Conservation (phyloP, 2,329 filamentous ascomycete genomes). For the Neonectria hederae region DNA sequence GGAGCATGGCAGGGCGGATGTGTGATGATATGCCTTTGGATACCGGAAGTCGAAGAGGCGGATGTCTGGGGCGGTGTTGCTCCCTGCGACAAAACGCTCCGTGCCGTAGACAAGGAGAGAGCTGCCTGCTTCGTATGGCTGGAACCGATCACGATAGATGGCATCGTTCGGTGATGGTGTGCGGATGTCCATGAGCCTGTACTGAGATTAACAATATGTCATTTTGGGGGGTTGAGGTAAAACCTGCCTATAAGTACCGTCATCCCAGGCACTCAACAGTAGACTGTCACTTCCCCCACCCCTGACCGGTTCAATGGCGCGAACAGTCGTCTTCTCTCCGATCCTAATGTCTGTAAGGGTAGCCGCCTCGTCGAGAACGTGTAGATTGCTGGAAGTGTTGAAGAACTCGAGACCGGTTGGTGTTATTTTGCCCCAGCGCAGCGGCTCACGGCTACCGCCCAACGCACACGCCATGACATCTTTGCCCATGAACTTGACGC, state of each 20-base stretch:
- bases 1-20: slow-evolving; percentile 58
- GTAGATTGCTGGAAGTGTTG: slow-evolving; percentile 46
- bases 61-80: slow-evolving; percentile 53
- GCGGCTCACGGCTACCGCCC: slow-evolving; percentile 52
- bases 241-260: slow-evolving; percentile 57
- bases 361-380: slow-evolving; percentile 27
- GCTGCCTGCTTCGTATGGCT: slow-evolving; percentile 56
- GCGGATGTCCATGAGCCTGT: slow-evolving; percentile 59
- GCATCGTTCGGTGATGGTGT: slow-evolving; percentile 57
- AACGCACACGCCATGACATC: slow-evolving; percentile 58
- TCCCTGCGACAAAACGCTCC: slow-evolving; percentile 62
- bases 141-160: slow-evolving; percentile 63
- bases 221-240: background rate
- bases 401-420: slow-evolving; percentile 55
- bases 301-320: slow-evolving; percentile 58
- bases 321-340: slow-evolving; percentile 52
- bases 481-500: slow-evolving; percentile 57
- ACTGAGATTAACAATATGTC: slow-evolving; percentile 1
- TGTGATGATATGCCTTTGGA: slow-evolving; percentile 59
- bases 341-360: slow-evolving; percentile 38
- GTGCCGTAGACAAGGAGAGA: slow-evolving; percentile 60
- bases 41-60: slow-evolving; percentile 66
- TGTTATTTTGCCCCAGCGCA: slow-evolving; percentile 58
- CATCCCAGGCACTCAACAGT: slow-evolving; percentile 63
- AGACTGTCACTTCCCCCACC: slow-evolving; percentile 50